phyloP scores from a whole-genome alignment of 352 stramenopile species.

The Phytopythium aichiense region DNA sequence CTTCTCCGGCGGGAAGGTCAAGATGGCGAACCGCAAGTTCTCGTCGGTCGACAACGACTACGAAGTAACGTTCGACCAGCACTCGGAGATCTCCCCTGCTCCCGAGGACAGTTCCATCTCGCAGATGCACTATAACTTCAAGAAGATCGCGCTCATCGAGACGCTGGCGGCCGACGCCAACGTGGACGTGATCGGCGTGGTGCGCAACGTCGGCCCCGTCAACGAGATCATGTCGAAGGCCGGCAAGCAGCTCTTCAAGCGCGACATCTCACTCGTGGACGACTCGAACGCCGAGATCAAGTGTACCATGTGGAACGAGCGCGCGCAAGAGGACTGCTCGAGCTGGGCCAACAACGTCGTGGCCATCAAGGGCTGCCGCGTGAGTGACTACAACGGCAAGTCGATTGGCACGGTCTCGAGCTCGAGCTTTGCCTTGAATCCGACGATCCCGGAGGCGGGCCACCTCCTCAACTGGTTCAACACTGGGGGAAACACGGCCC shows the following conservation, averaged over 20 bases:
- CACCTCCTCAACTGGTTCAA: conserved; percentile 87
- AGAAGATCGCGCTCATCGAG: conserved; percentile 93
- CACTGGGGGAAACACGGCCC: conserved; percentile 55
- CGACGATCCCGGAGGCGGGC: conserved; percentile 80
- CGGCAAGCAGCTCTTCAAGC: conserved; percentile 95
- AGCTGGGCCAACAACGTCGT: conserved; percentile 91
- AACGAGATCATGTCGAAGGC: conserved; percentile 94
- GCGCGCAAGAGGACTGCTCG: conserved; percentile 74
- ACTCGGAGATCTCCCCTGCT: conserved; percentile 92
- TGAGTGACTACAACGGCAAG: conserved; percentile 93
- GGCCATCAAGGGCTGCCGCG: conserved; percentile 93
- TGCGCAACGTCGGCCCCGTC: conserved; percentile 91
- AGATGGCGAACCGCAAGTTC: conserved; percentile 97
- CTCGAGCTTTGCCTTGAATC: conserved; percentile 83
- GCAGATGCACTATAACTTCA: conserved; percentile 90
- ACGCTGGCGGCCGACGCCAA: conserved; percentile 78
- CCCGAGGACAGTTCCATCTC: conserved; percentile 90
- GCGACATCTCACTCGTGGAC: conserved; percentile 95
- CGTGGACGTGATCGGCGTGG: conserved; percentile 95
- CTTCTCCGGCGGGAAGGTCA: conserved; percentile 94
- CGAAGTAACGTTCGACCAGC: conserved; percentile 97
- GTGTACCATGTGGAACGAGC: conserved; percentile 96
- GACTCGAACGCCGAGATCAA: conserved; percentile 95
- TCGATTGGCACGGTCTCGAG: conserved; percentile 83
- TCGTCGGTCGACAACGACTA: conserved; percentile 96